A percentile compares a stretch with the other conserved stretches of the same genome.
These are phyloP conservation scores for Flaveria trinervia DNA, from an alignment of 129 eudicot genomes.

Conservation along the genomic window DNA sequence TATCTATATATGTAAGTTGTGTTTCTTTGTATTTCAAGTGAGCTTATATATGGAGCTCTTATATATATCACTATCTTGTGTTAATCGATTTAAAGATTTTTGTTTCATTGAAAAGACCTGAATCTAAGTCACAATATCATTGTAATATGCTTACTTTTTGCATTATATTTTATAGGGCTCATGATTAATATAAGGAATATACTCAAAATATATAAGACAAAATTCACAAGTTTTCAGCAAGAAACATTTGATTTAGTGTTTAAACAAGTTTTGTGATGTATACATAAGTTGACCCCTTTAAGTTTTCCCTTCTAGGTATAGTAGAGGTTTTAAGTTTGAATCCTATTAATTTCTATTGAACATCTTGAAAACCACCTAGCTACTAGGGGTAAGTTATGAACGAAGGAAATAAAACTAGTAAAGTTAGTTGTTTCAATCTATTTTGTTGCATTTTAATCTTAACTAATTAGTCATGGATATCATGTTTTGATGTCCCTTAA, in stretches of 20 bases:
- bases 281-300: not conserved
- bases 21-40: constrained; percentile 15
- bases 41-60: constrained; percentile 17
- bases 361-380: no score
- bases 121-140: not conserved
- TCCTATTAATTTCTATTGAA: no score
- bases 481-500: not conserved
- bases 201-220: no score
- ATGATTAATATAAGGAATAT: not conserved
- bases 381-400: no score
- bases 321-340: no score
- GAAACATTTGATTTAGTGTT: not conserved
- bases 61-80: constrained; percentile 13
- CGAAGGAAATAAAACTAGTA: no score
- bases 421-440: not conserved
- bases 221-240: not conserved
- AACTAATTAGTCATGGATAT: no score
- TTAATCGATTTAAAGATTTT: not conserved
- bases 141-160: not conserved
- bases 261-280: not conserved
- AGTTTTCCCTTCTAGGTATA: no score
- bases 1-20: not conserved
- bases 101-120: not conserved
- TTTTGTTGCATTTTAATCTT: not conserved
- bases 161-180: not conserved